phyloP scores from a whole-genome alignment of 371 early-diverging fungal species.

The Capillidium rhysosporum region DNA sequence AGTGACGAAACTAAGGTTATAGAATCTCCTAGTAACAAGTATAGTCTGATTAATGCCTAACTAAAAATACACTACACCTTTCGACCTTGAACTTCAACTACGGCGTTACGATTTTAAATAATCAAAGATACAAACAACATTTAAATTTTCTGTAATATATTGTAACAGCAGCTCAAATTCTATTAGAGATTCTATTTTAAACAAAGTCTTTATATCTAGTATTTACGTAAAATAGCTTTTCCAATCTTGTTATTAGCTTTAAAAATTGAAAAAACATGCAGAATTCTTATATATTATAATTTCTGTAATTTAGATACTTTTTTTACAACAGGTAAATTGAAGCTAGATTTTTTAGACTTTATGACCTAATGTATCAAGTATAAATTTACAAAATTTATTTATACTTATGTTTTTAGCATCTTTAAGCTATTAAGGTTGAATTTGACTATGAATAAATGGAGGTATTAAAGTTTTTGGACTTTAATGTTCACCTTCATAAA shows the following conservation, averaged over 20 bases:
- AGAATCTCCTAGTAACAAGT: slow-evolving; percentile 48
- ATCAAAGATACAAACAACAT: slow-evolving; percentile 72
- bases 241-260: slow-evolving; percentile 75
- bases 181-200: slow-evolving; percentile 82
- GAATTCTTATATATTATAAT: slow-evolving; percentile 56
- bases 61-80: slow-evolving; percentile 33
- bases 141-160: slow-evolving; percentile 74
- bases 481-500: slow-evolving; percentile 89
- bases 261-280: slow-evolving; percentile 74
- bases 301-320: slow-evolving; percentile 46
- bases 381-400: not conserved
- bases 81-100: slow-evolving; percentile 48
- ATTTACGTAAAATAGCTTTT: slow-evolving; percentile 48
- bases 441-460: slow-evolving; percentile 66
- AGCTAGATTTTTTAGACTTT: not conserved
- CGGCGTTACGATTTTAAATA: slow-evolving; percentile 53
- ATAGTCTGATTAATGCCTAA: slow-evolving; percentile 48
- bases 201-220: slow-evolving; percentile 36
- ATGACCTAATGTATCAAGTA: not conserved
- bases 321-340: not conserved
- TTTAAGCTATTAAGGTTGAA: slow-evolving; percentile 52
- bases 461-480: slow-evolving; percentile 65
- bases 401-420: slow-evolving; percentile 19
- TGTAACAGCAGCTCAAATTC: slow-evolving; percentile 86
- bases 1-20: slow-evolving; percentile 23